phyloP scores from a whole-genome alignment of 164 flowering plant genomes.

The Dillenia suffruticosa region DNA sequence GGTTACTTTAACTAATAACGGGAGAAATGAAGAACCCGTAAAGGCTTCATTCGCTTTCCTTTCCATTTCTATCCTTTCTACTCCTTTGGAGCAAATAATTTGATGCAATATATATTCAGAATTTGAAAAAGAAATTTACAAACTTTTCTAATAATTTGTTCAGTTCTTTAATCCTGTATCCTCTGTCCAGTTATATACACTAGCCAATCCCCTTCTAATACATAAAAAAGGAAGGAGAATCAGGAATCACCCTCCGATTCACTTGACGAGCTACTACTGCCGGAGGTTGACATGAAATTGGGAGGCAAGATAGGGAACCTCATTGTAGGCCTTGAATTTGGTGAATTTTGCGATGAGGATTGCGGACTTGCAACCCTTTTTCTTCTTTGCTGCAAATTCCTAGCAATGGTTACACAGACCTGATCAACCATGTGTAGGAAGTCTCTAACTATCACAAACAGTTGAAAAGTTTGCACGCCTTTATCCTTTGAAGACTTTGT shows the following conservation, averaged over 20 bases:
- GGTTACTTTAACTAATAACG: not conserved
- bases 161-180: not conserved
- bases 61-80: not conserved
- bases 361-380: not conserved
- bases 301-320: slow-evolving; percentile 45
- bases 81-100: not conserved
- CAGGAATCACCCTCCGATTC: slow-evolving; percentile 47
- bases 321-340: slow-evolving; percentile 12
- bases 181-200: slow-evolving; percentile 8
- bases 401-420: slow-evolving; percentile 49
- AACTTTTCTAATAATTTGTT: not conserved
- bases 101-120: too few species aligned
- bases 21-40: not conserved
- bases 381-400: slow-evolving; percentile 49
- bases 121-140: too few species aligned
- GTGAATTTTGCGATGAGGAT: slow-evolving; percentile 29
- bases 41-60: not conserved
- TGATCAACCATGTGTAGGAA: slow-evolving; percentile 70
- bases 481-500: slow-evolving; percentile 49
- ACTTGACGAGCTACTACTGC: slow-evolving; percentile 27
- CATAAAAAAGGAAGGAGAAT: not conserved
- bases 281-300: slow-evolving; percentile 43
- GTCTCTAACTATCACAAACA: slow-evolving; percentile 64
- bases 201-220: not conserved
- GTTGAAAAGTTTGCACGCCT: slow-evolving; percentile 35